Conservation (phyloP, 1,284 basidiomycete genomes). For the Moesziomyces globuligerus region DNA sequence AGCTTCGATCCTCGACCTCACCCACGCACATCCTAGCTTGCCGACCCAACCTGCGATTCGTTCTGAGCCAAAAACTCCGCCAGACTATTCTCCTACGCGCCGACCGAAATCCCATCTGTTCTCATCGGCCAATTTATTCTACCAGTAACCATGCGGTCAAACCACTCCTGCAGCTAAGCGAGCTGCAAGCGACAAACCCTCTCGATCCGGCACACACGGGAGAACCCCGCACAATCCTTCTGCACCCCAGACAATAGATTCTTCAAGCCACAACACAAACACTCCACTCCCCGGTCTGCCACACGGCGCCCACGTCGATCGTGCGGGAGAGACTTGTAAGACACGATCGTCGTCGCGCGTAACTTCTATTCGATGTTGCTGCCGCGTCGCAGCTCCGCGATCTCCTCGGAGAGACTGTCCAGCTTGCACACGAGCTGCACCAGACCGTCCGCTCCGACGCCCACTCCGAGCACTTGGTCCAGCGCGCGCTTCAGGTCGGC, state of each 20-base stretch:
- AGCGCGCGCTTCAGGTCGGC: constrained; percentile 27
- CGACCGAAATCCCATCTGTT: background rate
- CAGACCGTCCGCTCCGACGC: background rate
- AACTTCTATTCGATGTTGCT: background rate
- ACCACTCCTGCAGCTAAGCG: background rate
- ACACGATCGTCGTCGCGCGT: background rate
- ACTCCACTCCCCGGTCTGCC: background rate
- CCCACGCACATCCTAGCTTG: too few relatives aligned
- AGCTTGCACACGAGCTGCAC: constrained; percentile 17
- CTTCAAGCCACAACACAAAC: background rate
- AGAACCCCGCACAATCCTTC: too few relatives aligned
- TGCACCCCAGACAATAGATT: background rate
- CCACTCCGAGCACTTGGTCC: constrained; percentile 14
- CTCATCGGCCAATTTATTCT: background rate
- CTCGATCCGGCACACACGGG: background rate
- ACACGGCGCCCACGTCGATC: background rate
- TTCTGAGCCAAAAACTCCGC: too few relatives aligned
- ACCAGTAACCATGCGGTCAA: background rate
- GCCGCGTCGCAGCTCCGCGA: constrained; percentile 4
- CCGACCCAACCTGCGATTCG: background rate
- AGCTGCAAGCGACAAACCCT: background rate
- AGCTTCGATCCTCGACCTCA: too few relatives aligned
- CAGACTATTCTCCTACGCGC: background rate
- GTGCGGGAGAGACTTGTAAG: too few relatives aligned
- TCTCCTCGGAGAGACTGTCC: constrained; percentile 6